Percentiles rank a stretch among this genome's conserved stretches.
phyloP scores from a whole-genome alignment of 2,329 filamentous ascomycete genomes.

The Pestalotiopsis sp. region DNA sequence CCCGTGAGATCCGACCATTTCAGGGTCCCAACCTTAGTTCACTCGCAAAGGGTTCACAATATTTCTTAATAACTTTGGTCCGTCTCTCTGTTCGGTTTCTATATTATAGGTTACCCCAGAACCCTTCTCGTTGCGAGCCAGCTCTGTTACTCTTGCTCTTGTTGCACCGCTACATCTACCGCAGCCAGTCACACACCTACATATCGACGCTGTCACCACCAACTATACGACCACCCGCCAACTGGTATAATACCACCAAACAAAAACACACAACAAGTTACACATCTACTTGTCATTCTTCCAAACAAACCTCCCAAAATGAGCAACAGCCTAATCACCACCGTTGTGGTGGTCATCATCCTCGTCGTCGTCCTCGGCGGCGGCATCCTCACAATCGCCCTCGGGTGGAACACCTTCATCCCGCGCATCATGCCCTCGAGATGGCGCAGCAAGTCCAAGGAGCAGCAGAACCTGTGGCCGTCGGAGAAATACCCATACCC shows the following conservation, averaged over 20 bases:
- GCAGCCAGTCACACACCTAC: background rate
- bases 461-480: background rate
- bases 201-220: background rate
- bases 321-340: conserved; percentile 3
- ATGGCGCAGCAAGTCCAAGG: conserved; percentile 4
- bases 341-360: conserved; percentile 6
- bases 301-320: background rate
- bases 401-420: conserved; percentile 8
- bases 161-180: background rate
- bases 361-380: conserved; percentile 7
- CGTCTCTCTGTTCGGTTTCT: background rate
- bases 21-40: background rate
- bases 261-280: background rate
- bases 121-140: background rate
- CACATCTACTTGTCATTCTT: background rate
- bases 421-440: background rate
- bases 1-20: conserved; percentile 2
- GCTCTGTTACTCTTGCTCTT: too few relatives aligned
- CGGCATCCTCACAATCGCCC: conserved; percentile 1
- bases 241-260: background rate
- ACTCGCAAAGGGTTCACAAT: background rate
- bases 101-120: background rate
- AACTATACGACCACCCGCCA: background rate
- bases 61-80: background rate
- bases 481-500: conserved; percentile 5